Evolutionary conservation across 2,329 filamentous ascomycete genomes (phyloP).

Genomic region (Chaetothyriales sp.): DNA sequence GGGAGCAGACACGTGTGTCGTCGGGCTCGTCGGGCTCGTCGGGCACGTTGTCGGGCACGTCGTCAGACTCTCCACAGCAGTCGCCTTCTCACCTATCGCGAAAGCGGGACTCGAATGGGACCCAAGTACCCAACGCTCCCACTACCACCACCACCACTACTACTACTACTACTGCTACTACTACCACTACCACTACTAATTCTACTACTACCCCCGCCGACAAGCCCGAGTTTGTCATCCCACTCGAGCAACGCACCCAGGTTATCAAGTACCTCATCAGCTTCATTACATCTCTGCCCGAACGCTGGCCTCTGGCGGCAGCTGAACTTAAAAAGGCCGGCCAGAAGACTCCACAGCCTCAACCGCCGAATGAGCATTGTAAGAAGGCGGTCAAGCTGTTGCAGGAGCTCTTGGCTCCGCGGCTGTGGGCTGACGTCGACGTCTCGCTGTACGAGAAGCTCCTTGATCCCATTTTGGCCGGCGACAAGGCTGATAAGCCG

Average conservation of each 20-base stretch:
- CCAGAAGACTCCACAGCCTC: constrained; percentile 37
- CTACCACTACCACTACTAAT: too few relatives aligned
- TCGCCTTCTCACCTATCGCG: constrained; percentile 49
- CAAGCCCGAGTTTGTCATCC: constrained; percentile 52
- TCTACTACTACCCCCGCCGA: constrained; percentile 30
- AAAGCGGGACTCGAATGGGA: constrained; percentile 24
- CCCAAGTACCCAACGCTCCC: constrained; percentile 42
- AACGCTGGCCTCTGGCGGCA: constrained; percentile 67
- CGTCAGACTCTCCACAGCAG: constrained; percentile 34
- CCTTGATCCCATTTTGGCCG: constrained; percentile 69
- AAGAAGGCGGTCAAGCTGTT: constrained; percentile 73
- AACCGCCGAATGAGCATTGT: constrained; percentile 61
- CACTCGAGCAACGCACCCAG: constrained; percentile 53
- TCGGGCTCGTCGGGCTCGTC: constrained; percentile 19
- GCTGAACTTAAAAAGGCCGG: constrained; percentile 25
- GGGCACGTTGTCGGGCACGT: too few relatives aligned
- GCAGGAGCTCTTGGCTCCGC: constrained; percentile 68
- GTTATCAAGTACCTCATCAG: constrained; percentile 92
- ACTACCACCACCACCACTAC: too few relatives aligned
- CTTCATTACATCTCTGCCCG: constrained; percentile 81
- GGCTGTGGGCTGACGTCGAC: constrained; percentile 84
- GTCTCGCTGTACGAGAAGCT: constrained; percentile 84
- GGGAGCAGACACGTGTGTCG: constrained; percentile 68
- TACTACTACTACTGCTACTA: too few relatives aligned
- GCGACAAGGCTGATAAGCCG: constrained; percentile 70